These are phyloP conservation scores for Tulasnella sp. DNA, from an alignment of 768 basidiomycete genomes.

Conservation along the genomic window DNA sequence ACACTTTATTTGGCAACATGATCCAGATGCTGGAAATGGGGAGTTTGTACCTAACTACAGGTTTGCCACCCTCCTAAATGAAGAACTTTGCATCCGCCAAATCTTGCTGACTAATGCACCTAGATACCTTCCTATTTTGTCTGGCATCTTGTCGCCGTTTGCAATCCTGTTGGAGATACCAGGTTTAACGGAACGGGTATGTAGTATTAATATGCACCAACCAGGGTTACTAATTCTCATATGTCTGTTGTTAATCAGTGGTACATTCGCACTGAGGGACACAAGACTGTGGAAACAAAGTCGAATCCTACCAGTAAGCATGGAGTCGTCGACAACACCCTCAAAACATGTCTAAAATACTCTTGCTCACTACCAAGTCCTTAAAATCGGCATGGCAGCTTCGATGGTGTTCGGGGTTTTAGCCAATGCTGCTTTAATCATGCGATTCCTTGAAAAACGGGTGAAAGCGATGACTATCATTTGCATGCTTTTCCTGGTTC, in stretches of 20 bases:
- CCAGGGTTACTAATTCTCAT: too few relatives aligned
- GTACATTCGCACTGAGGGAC: conserved; percentile 38
- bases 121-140: conserved; percentile 17
- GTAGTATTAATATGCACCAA: too few relatives aligned
- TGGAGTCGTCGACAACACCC: background rate
- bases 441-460: conserved; percentile 58
- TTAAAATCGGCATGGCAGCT: conserved; percentile 48
- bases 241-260: conserved; percentile 16
- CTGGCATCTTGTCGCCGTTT: conserved; percentile 29
- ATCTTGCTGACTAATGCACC: too few relatives aligned
- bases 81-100: too few relatives aligned
- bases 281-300: conserved; percentile 35
- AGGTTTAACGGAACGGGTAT: conserved; percentile 59
- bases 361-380: conserved; percentile 22
- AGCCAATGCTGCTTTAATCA: conserved; percentile 54
- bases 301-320: conserved; percentile 34
- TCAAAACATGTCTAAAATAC: background rate
- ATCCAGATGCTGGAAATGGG: conserved; percentile 8
- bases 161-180: conserved; percentile 74
- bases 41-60: conserved; percentile 46
- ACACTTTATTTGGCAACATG: conserved; percentile 15
- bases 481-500: conserved; percentile 48
- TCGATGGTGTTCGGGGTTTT: conserved; percentile 55
- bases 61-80: conserved; percentile 52
- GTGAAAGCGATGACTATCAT: conserved; percentile 50